A percentile compares a stretch with the other conserved stretches of the same genome.
These are phyloP conservation scores for Mucor saturninus DNA, from an alignment of 371 early-diverging fungal species.

Conservation along the genomic window DNA sequence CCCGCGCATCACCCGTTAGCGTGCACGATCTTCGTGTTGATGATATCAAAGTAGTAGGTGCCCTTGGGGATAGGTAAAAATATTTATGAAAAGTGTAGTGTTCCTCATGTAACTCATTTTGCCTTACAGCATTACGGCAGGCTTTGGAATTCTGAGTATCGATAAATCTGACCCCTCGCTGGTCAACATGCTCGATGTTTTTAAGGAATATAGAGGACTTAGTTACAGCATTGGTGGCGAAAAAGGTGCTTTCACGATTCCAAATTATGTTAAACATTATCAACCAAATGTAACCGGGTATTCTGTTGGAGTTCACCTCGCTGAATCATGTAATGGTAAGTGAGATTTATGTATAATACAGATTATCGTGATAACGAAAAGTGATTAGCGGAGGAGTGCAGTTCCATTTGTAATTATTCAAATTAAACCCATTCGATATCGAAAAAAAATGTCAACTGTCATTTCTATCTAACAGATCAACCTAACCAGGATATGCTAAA, in stretches of 20 bases:
- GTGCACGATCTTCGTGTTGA: constrained; percentile 33
- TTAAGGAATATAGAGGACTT: constrained; percentile 47
- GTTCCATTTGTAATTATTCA: constrained; percentile 11
- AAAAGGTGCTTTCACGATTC: constrained; percentile 38
- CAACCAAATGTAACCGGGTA: constrained; percentile 37
- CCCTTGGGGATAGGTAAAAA: constrained; percentile 34
- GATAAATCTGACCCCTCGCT: constrained; percentile 5
- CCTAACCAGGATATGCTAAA: constrained; percentile 42
- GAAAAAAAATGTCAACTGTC: no score
- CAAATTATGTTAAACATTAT: constrained; percentile 48
- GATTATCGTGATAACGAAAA: not conserved
- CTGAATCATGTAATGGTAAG: constrained; percentile 33
- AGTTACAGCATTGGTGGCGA: constrained; percentile 56
- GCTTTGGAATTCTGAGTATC: constrained; percentile 37
- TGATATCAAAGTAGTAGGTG: constrained; percentile 37
- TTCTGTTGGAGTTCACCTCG: constrained; percentile 41
- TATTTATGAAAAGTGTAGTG: no score
- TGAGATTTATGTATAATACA: constrained; percentile 1
- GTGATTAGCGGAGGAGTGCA: constrained; percentile 7
- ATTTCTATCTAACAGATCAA: constrained; percentile 18
- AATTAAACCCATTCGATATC: not conserved
- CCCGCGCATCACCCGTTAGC: constrained; percentile 15
- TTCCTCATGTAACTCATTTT: not conserved
- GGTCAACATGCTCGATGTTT: constrained; percentile 8
- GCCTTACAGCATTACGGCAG: constrained; percentile 41